These are phyloP conservation scores for Bolboschoenus planiculmis DNA, from an alignment of 176 grass and related monocot genomes.

Conservation along the genomic window DNA sequence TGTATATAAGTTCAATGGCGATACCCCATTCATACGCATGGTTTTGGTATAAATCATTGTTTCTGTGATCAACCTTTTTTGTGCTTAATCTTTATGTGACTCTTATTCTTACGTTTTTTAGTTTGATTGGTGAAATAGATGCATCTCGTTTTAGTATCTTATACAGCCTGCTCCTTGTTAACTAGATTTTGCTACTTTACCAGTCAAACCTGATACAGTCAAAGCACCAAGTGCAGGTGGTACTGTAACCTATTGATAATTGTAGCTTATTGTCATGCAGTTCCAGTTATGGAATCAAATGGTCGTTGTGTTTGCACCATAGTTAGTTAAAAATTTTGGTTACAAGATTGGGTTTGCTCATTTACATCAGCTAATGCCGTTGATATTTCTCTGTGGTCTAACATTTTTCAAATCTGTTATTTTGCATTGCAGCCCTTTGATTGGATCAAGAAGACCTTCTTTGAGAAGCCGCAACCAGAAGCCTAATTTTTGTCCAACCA, in stretches of 20 bases:
- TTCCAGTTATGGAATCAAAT: neutral
- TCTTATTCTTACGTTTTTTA: neutral
- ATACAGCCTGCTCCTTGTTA: neutral
- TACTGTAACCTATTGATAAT: neutral
- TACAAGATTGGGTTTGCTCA: neutral
- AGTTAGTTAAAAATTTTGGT: neutral
- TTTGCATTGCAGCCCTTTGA: slow-evolving; percentile 55
- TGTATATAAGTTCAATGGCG: neutral
- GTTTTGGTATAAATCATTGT: neutral
- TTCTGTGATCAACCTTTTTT: neutral
- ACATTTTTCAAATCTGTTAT: neutral
- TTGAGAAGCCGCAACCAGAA: slow-evolving; percentile 57
- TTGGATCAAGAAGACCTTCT: slow-evolving; percentile 83
- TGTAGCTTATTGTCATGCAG: neutral
- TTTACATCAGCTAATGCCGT: neutral
- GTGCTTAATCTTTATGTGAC: neutral
- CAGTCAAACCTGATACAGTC: neutral
- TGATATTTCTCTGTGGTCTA: neutral
- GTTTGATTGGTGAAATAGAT: neutral
- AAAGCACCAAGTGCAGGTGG: neutral
- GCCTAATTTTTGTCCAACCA: slow-evolving; percentile 24
- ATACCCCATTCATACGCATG: neutral
- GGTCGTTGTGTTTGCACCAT: neutral
- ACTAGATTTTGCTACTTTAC: neutral
- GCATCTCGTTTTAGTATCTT: neutral